Evolutionary conservation across 73 alveolate species (phyloP).

Genomic region (Uronychia binucleata): DNA sequence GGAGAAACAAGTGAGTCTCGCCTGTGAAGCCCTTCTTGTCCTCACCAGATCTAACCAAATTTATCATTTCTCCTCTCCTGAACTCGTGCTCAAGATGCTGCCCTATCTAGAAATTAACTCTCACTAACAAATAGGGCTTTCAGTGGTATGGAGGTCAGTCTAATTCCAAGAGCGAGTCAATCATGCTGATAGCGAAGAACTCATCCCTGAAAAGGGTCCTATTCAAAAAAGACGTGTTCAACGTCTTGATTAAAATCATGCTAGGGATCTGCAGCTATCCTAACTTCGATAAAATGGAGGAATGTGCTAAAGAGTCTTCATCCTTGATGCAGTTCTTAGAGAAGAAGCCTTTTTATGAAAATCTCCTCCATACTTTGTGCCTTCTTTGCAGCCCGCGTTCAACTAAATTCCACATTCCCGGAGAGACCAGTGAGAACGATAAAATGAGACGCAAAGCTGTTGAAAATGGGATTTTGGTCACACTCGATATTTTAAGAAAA

Average conservation of each 20-base stretch:
- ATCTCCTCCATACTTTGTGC: not conserved
- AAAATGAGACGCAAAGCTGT: conserved; percentile 17
- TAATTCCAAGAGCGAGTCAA: conserved; percentile 14
- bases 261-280: not conserved
- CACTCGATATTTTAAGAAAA: not conserved
- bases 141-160: not conserved
- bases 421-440: conserved; percentile 40
- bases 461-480: conserved; percentile 33
- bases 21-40: conserved; percentile 21
- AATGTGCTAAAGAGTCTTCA: not conserved
- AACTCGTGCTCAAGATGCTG: conserved; percentile 14
- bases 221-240: conserved; percentile 10
- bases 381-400: conserved; percentile 25
- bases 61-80: conserved; percentile 4
- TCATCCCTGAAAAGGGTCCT: conserved; percentile 27
- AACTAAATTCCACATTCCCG: conserved; percentile 35
- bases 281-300: not conserved
- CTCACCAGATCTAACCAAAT: conserved; percentile 35
- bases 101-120: conserved; percentile 2
- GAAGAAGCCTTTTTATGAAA: not conserved
- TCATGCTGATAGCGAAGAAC: conserved; percentile 34
- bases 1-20: conserved; percentile 18
- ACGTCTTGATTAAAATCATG: conserved; percentile 7
- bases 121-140: not conserved
- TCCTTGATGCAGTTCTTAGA: not conserved